phyloP scores from a whole-genome alignment of 805 yeast species.

The Candida sithepensis region DNA sequence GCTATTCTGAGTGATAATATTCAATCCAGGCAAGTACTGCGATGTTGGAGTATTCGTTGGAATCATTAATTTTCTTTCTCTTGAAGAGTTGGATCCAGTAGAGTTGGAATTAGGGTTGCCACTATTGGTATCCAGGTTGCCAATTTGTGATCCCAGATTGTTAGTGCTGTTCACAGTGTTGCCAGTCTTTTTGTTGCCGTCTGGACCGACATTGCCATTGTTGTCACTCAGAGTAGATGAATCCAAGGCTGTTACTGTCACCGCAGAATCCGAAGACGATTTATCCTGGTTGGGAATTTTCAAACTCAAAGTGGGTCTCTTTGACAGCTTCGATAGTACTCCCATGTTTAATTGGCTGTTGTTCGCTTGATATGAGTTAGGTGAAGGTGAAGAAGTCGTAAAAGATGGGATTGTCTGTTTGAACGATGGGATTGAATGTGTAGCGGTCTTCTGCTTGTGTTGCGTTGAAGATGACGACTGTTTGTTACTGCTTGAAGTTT shows the following conservation, averaged over 20 bases:
- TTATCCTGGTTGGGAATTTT: constrained; percentile 50
- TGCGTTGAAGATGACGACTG: background rate
- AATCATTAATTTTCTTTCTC: constrained; percentile 11
- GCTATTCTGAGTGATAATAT: constrained; percentile 17
- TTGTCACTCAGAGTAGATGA: constrained; percentile 13
- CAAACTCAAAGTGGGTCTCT: constrained; percentile 59
- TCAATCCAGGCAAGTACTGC: constrained; percentile 17
- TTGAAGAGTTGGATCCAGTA: constrained; percentile 2
- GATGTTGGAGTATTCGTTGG: constrained; percentile 19
- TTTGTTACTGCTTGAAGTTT: background rate
- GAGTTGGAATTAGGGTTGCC: background rate
- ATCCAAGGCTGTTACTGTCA: constrained; percentile 43
- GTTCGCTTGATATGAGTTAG: background rate
- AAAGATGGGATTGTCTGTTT: constrained; percentile 3
- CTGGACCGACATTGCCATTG: constrained; percentile 6
- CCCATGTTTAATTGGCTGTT: background rate
- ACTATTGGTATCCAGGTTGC: background rate
- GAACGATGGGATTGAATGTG: constrained; percentile 2
- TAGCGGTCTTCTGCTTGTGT: background rate
- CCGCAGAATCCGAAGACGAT: constrained; percentile 35
- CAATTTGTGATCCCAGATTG: background rate
- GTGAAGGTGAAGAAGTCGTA: constrained; percentile 2
- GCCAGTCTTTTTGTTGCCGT: background rate
- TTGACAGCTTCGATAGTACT: constrained; percentile 5
- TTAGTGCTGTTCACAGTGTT: background rate